Evolutionary conservation across 768 basidiomycete species (phyloP), one percentile per base, ranked within the genome.

Genomic region (Serendipita sp.): DNA sequence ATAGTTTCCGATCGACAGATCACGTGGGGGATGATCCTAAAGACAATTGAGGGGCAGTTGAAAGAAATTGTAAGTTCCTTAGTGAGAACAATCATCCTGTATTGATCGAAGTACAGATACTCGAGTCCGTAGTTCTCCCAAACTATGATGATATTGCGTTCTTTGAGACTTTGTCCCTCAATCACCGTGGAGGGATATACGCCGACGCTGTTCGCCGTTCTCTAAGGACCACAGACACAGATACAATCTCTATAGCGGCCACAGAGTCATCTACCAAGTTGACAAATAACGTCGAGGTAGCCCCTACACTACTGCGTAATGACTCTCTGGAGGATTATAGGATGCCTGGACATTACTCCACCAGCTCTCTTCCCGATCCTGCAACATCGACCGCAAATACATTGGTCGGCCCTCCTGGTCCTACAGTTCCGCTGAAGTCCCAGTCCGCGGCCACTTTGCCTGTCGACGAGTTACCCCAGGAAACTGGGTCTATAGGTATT

Each of bases 141-240:
- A 91, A 96, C 74, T 96, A 97, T 92, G 96, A 99, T 72, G 96
- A 99, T 70, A 88, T 98, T 65, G 80, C 93, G 11, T 97, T 93
- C 79, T 98, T 95, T 72, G 88, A 96, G 72, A 94, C 87, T 40
- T 70, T 70, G 2, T 69, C 71, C 2, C 85, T 81, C 69, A 69
- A 71, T 62, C 84, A 81, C 64, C 84, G 95, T 43, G 95, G 94
- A 50, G 95, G 94, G 4, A 88, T 99, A 67, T 98, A 87, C 81
- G 78, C 82, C 5, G 89, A 92, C 67, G 86, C 92, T 0, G 69
- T 71, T n/a, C 74, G 76, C 16, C 58, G 34, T n/a, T 66, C 10
- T 58, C 65, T 8, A 40, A 46, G 2, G 64, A 64, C 34, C 62
- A 63, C 33, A 29, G 64, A 15, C 63, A 34, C 2, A 52, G 62